These are phyloP conservation scores for Euphorbia tirucalli DNA, from an alignment of 345 rosid species.

Conservation along the genomic window DNA sequence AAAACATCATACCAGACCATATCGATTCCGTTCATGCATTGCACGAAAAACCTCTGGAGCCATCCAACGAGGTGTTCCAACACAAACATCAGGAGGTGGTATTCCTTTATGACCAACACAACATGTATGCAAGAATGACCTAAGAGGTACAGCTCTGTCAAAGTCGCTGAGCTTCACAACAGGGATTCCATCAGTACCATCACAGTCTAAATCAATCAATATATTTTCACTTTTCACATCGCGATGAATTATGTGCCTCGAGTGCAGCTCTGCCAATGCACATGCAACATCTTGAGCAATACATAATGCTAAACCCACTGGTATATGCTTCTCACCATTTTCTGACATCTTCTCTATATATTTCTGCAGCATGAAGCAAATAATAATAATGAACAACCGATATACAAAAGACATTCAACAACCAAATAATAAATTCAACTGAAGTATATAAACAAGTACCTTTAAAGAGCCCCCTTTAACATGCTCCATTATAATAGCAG, in stretches of 20 bases:
- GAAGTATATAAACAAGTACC: slow-evolving; percentile 34
- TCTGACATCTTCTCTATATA: slow-evolving; percentile 63
- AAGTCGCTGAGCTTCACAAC: slow-evolving; percentile 89
- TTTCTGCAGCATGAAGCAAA: slow-evolving; percentile 41
- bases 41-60: slow-evolving; percentile 90
- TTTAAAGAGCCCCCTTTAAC: slow-evolving; percentile 81
- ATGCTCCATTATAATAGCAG: slow-evolving; percentile 82
- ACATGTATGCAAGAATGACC: slow-evolving; percentile 70
- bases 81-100: slow-evolving; percentile 80
- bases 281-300: slow-evolving; percentile 75
- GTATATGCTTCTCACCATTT: slow-evolving; percentile 62
- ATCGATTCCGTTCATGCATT: slow-evolving; percentile 53
- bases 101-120: slow-evolving; percentile 80
- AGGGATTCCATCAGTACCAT: slow-evolving; percentile 55
- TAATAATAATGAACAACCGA: neutral
- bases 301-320: slow-evolving; percentile 56
- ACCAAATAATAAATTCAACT: neutral
- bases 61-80: slow-evolving; percentile 99
- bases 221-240: slow-evolving; percentile 94
- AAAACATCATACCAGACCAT: slow-evolving; percentile 68
- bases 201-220: slow-evolving; percentile 67
- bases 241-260: slow-evolving; percentile 87
- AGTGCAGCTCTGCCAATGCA: slow-evolving; percentile 78
- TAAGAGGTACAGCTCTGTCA: slow-evolving; percentile 87
- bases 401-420: slow-evolving; percentile 1